Conservation (phyloP, 257 asterid genomes). For the Thymus quinquecostatus region DNA sequence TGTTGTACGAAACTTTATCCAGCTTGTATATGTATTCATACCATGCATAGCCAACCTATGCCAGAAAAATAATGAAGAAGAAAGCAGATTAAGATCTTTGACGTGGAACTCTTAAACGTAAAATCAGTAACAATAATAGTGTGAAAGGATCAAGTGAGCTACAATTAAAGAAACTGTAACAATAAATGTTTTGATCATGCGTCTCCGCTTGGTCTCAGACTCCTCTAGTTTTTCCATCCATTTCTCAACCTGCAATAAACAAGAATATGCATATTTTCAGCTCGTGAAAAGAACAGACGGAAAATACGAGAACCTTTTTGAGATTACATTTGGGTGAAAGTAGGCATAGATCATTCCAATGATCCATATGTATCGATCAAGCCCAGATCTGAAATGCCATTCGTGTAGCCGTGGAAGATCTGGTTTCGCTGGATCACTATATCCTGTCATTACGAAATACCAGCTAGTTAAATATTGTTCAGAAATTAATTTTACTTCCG, state of each 20-base stretch:
- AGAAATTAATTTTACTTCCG: constrained; percentile 7
- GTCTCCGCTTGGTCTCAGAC: constrained; percentile 63
- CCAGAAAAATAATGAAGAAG: constrained; percentile 24
- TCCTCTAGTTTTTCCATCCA: constrained; percentile 95
- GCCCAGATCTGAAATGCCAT: constrained; percentile 97
- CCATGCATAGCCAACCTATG: constrained; percentile 68
- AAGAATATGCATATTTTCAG: constrained; percentile 27
- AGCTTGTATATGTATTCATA: constrained; percentile 78
- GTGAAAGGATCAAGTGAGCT: constrained; percentile 30
- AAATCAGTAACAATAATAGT: constrained; percentile 2
- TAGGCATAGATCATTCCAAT: constrained; percentile 92
- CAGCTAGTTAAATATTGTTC: not conserved
- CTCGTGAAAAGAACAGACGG: constrained; percentile 5
- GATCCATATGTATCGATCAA: constrained; percentile 96
- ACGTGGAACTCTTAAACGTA: constrained; percentile 6
- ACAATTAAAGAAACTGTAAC: constrained; percentile 55
- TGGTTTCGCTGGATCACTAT: constrained; percentile 90
- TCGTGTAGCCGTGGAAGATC: constrained; percentile 89
- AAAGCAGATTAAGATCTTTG: constrained; percentile 12
- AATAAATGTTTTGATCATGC: constrained; percentile 56
- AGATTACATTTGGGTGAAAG: constrained; percentile 82
- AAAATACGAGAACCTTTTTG: constrained; percentile 1
- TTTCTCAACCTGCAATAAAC: constrained; percentile 63
- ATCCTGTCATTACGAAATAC: constrained; percentile 52
- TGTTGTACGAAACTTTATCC: constrained; percentile 79